Percentiles rank a stretch among this genome's conserved stretches.
Evolutionary conservation across 768 basidiomycete species (phyloP).

Genomic region (Fistulinella prunicolor): DNA sequence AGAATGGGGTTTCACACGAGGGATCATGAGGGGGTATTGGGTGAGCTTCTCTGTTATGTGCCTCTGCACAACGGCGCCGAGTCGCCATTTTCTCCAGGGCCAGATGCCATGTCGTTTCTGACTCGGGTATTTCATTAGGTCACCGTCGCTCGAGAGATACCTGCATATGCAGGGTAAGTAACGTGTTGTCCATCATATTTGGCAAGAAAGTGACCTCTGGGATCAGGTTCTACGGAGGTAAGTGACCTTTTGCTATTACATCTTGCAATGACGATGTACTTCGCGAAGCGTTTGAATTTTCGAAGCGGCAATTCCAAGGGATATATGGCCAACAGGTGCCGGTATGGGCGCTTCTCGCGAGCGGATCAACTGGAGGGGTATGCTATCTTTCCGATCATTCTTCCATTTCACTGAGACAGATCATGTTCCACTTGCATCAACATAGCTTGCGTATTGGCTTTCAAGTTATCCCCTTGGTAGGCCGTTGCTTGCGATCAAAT

Average conservation of each 20-base stretch:
- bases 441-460: slow-evolving; percentile 63
- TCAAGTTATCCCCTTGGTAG: slow-evolving; percentile 85
- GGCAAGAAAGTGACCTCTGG: background rate
- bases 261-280: background rate
- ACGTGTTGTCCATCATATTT: background rate
- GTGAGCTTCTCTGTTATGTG: slow-evolving; percentile 38
- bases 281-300: slow-evolving; percentile 75
- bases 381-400: too few species aligned
- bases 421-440: background rate
- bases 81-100: too few species aligned
- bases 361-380: slow-evolving; percentile 81
- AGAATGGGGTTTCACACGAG: slow-evolving; percentile 80
- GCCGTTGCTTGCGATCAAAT: background rate
- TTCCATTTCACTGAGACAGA: background rate
- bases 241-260: background rate
- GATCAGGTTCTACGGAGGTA: slow-evolving; percentile 67
- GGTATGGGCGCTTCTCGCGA: slow-evolving; percentile 80
- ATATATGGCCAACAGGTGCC: slow-evolving; percentile 68
- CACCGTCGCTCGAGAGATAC: slow-evolving; percentile 90
- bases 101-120: too few species aligned
- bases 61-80: background rate
- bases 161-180: slow-evolving; percentile 81
- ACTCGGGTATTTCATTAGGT: slow-evolving; percentile 47
- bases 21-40: slow-evolving; percentile 98
- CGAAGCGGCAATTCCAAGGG: slow-evolving; percentile 71